Base-by-base conservation (phyloP, 2,329 filamentous ascomycete species). In the Zelopaecilomyces penicillatus region DNA sequence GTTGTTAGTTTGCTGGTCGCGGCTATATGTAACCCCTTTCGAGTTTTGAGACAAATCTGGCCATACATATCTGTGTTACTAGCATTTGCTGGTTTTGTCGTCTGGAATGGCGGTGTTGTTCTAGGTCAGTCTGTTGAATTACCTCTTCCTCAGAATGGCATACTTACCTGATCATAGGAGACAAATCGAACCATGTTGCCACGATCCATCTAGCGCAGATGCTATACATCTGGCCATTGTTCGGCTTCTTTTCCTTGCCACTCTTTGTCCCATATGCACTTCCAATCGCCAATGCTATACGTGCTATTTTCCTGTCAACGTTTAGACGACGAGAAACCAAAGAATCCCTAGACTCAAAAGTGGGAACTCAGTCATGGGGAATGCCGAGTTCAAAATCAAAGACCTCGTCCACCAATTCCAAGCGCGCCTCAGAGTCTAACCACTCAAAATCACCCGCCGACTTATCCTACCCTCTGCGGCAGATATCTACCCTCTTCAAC, bases 211-310 rank as follows among this genome's bases (percentile, higher is more conserved):
- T 93, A 5, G 77, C 91, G 0, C 93, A 98, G 65, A 86, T 98
- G 78, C 82, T 97, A 12, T 98, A 98, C 59, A 83, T 97, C 53
- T 95, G 89, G 85, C 84, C 90, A 0, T 85, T 95, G 50, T 82
- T 95, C 46, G 69, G 79, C 32, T 95, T 97, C 67, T 97, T 96
- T 69, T 95, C 90, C 0, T 78, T 82, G 40, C 91, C 93, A 0
- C 70, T 96, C 1, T 66, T 91, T 4, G 51, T 85, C 0, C 77
- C 81, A 1, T 65, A 65, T 4, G 50, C 61, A 3, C 42, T 83
- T 5, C 56, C 75, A 2, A 7, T 56, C 3, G 6, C 60, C 12
- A 31, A 42, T 19, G n/a, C n/a, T 26, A 1, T 45, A 5, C 43
- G 36, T 28, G 37, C 38, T 26, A 1, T 41, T 5, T 9, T n/a